A percentile compares a stretch with the other conserved stretches of the same genome.
phyloP scores from a whole-genome alignment of 2,329 filamentous ascomycete genomes.

The Thermothelomyces thermophilus region DNA sequence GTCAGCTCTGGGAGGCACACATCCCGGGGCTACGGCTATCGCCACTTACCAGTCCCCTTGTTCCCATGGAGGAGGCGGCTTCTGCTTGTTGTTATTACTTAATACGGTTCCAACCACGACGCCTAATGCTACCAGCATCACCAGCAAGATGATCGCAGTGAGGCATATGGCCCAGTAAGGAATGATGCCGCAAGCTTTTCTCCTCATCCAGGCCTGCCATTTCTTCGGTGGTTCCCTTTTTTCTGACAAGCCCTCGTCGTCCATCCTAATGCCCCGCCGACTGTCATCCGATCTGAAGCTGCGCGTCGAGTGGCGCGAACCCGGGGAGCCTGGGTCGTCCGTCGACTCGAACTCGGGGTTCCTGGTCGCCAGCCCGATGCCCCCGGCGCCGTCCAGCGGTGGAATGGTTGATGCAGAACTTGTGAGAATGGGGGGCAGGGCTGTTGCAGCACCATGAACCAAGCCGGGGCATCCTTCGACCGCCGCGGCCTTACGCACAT shows the following conservation, averaged over 20 bases:
- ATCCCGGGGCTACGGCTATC: neutral
- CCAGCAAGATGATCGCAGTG: constrained; percentile 39
- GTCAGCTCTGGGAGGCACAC: constrained; percentile 10
- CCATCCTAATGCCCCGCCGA: constrained; percentile 49
- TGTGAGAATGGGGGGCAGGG: constrained; percentile 12
- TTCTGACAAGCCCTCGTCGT: constrained; percentile 39
- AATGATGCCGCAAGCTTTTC: constrained; percentile 49
- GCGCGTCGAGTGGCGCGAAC: constrained; percentile 45
- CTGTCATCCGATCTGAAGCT: constrained; percentile 47
- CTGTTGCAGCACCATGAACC: constrained; percentile 6
- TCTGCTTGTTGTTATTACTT: constrained; percentile 27
- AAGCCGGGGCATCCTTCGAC: constrained; percentile 16
- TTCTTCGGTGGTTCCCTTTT: constrained; percentile 41
- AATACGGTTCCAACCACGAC: constrained; percentile 48
- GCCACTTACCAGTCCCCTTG: constrained; percentile 24
- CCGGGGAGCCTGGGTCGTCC: constrained; percentile 46
- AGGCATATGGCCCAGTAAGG: constrained; percentile 57
- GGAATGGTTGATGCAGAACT: constrained; percentile 13
- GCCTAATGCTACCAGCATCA: constrained; percentile 51
- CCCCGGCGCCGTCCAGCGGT: constrained; percentile 50
- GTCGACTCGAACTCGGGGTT: constrained; percentile 57
- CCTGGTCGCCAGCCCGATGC: constrained; percentile 53
- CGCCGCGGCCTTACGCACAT: constrained; percentile 45
- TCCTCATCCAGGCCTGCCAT: constrained; percentile 49
- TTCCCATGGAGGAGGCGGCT: constrained; percentile 22